A percentile compares a stretch with the other conserved stretches of the same genome.
These are phyloP conservation scores for Sedum album DNA, from an alignment of 164 flowering plant genomes.

Conservation along the genomic window DNA sequence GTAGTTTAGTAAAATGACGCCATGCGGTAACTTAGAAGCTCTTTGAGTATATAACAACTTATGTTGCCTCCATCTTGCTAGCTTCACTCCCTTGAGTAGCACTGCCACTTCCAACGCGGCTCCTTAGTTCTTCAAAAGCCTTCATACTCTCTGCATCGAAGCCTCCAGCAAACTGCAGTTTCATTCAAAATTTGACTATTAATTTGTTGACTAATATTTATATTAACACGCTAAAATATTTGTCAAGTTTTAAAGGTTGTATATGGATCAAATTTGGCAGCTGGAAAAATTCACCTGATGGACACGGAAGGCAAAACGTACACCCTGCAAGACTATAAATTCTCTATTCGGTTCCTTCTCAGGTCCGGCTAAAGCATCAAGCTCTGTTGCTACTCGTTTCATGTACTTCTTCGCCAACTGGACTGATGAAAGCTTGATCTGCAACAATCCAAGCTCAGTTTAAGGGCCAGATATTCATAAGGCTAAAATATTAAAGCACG, in stretches of 20 bases:
- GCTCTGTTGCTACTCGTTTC: slow-evolving; percentile 86
- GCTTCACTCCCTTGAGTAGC: slow-evolving; percentile 30
- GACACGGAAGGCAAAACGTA: slow-evolving; percentile 96
- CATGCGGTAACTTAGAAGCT: background rate
- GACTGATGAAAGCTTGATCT: slow-evolving; percentile 94
- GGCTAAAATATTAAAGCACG: too few relatives aligned
- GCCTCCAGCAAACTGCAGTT: slow-evolving; percentile 89
- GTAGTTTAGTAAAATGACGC: background rate
- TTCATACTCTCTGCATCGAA: slow-evolving; percentile 95
- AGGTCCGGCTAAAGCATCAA: slow-evolving; percentile 65
- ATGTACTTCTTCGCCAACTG: slow-evolving; percentile 89
- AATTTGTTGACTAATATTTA: background rate
- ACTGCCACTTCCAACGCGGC: slow-evolving; percentile 34
- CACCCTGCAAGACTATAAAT: slow-evolving; percentile 81
- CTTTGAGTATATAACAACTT: background rate
- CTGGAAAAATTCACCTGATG: slow-evolving; percentile 59
- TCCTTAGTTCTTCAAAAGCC: slow-evolving; percentile 81
- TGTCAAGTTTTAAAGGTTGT: background rate
- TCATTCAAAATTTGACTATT: background rate
- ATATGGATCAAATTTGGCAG: background rate
- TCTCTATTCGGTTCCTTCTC: slow-evolving; percentile 92
- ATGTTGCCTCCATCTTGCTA: slow-evolving; percentile 21
- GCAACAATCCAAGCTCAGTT: slow-evolving; percentile 14
- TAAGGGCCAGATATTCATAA: too few relatives aligned
- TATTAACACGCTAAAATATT: background rate